Evolutionary conservation across 129 eudicot genomes (phyloP).

Genomic region (Ambrosia trifida): DNA sequence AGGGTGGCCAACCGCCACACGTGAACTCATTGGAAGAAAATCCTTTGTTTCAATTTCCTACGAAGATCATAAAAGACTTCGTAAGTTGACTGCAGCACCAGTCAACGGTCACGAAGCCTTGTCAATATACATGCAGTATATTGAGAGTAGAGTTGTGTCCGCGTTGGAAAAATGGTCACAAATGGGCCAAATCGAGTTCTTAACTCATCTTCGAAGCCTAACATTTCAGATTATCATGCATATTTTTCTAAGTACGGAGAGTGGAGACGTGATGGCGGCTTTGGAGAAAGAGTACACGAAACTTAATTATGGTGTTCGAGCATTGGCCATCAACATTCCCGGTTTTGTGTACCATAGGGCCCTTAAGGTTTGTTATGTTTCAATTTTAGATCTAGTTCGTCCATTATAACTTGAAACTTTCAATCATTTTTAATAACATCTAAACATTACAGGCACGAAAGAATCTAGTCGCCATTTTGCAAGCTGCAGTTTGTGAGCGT

Average conservation of each 20-base stretch:
- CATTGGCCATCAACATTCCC: constrained; percentile 80
- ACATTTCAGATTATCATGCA: constrained; percentile 76
- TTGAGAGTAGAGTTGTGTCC: constrained; percentile 48
- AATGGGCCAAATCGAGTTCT: constrained; percentile 72
- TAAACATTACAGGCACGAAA: constrained; percentile 67
- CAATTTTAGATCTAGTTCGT: not conserved
- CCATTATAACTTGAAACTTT: constrained; percentile 1
- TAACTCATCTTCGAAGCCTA: constrained; percentile 64
- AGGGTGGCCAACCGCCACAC: constrained; percentile 83
- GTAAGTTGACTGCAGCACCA: constrained; percentile 80
- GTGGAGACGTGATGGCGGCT: constrained; percentile 56
- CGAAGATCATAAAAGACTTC: constrained; percentile 82
- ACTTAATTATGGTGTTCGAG: constrained; percentile 78
- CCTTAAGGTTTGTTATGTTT: constrained; percentile 52
- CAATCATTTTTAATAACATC: not conserved
- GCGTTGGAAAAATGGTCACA: constrained; percentile 73
- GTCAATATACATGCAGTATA: constrained; percentile 52
- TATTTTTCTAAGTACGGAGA: constrained; percentile 71
- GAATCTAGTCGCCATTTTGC: constrained; percentile 70
- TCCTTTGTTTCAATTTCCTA: constrained; percentile 63
- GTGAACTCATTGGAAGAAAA: constrained; percentile 69
- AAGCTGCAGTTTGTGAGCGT: constrained; percentile 48
- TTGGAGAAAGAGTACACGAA: constrained; percentile 71
- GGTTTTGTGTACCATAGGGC: constrained; percentile 82
- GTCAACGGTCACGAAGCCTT: constrained; percentile 85